These are phyloP conservation scores for Trichoderma sp. DNA, from an alignment of 2,329 filamentous ascomycete species.

Conservation along the genomic window DNA sequence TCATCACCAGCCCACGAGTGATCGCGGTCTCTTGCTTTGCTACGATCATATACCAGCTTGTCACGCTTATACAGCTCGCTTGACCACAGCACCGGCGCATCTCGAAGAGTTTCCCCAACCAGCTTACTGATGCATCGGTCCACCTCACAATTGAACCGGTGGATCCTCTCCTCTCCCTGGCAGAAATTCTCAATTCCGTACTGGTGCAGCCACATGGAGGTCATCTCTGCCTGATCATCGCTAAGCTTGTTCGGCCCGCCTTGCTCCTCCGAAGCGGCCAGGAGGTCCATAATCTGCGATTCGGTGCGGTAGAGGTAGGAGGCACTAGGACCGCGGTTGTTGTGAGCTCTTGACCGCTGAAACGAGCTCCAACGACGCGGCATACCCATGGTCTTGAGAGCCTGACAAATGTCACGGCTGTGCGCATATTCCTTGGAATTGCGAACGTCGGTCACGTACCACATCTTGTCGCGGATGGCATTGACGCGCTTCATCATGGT, in stretches of 20 bases:
- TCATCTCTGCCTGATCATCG: slow-evolving; percentile 91
- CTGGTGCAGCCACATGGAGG: slow-evolving; percentile 75
- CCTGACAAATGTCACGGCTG: slow-evolving; percentile 79
- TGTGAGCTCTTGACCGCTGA: slow-evolving; percentile 48
- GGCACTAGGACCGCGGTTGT: slow-evolving; percentile 48
- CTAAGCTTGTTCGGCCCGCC: slow-evolving; percentile 92
- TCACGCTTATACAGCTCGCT: slow-evolving; percentile 85
- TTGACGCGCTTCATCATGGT: slow-evolving; percentile 71
- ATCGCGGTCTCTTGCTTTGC: slow-evolving; percentile 45
- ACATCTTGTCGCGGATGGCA: slow-evolving; percentile 91
- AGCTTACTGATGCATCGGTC: slow-evolving; percentile 82
- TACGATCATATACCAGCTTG: slow-evolving; percentile 57
- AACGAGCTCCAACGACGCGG: slow-evolving; percentile 55
- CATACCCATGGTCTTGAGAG: slow-evolving; percentile 85
- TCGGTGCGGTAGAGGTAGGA: slow-evolving; percentile 77
- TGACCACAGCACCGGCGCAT: slow-evolving; percentile 87
- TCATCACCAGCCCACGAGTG: slow-evolving; percentile 49
- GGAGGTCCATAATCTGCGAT: slow-evolving; percentile 79
- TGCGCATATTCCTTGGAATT: slow-evolving; percentile 87
- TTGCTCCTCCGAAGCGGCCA: slow-evolving; percentile 78
- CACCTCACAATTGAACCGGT: slow-evolving; percentile 88
- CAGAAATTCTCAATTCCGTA: slow-evolving; percentile 90
- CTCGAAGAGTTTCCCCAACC: slow-evolving; percentile 77
- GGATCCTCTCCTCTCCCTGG: slow-evolving; percentile 89
- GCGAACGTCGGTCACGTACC: slow-evolving; percentile 93